Conservation (phyloP, 2,329 filamentous ascomycete species). For the Fusarium veterinarium region DNA sequence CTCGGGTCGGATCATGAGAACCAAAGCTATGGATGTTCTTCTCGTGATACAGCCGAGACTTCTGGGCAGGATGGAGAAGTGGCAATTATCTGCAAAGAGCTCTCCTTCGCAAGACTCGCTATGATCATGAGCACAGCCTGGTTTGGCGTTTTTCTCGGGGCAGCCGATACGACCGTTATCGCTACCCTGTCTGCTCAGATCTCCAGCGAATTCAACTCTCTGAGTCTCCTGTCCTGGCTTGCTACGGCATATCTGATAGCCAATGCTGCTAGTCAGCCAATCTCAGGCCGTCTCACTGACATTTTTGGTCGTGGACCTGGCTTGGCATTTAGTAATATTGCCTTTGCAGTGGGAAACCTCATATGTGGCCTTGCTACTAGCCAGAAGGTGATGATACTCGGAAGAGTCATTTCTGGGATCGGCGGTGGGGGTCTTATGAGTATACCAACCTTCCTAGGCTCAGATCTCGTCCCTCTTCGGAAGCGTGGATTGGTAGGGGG, state of each 20-base stretch:
- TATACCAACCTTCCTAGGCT: slow-evolving; percentile 70
- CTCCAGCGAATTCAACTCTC: slow-evolving; percentile 79
- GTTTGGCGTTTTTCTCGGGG: slow-evolving; percentile 58
- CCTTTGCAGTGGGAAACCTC: slow-evolving; percentile 79
- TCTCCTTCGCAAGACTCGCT: background rate
- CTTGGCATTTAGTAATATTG: slow-evolving; percentile 76
- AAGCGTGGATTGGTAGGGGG: slow-evolving; percentile 45
- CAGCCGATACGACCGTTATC: slow-evolving; percentile 78
- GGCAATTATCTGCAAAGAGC: background rate
- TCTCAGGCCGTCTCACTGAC: slow-evolving; percentile 82
- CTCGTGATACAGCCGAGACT: fast-evolving
- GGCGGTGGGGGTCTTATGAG: slow-evolving; percentile 79
- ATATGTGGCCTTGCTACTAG: slow-evolving; percentile 77
- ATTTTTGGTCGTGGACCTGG: slow-evolving; percentile 81
- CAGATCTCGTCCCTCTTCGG: slow-evolving; percentile 75
- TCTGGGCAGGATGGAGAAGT: background rate
- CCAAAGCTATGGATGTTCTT: background rate
- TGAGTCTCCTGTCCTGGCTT: slow-evolving; percentile 83
- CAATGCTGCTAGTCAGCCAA: slow-evolving; percentile 72
- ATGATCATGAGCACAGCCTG: slow-evolving; percentile 4
- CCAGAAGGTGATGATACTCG: slow-evolving; percentile 74
- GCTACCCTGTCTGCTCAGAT: slow-evolving; percentile 83
- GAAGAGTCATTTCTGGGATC: slow-evolving; percentile 78
- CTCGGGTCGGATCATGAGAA: background rate
- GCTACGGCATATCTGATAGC: slow-evolving; percentile 84